phyloP scores from a whole-genome alignment of 371 early-diverging fungal genomes.

The Actinomucor elegans region DNA sequence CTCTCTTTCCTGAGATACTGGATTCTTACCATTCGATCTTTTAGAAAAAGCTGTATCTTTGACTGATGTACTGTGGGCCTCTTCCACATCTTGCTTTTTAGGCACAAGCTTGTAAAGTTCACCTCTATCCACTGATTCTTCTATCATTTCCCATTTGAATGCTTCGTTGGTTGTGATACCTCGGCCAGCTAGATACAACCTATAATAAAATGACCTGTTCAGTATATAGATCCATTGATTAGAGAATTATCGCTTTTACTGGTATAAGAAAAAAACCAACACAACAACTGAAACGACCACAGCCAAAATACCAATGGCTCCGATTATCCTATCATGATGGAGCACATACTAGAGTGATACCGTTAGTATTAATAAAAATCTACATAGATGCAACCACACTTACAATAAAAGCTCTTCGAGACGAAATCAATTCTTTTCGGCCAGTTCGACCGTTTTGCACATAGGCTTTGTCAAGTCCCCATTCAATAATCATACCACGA shows the following conservation, averaged over 20 bases:
- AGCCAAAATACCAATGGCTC: slow-evolving; percentile 64
- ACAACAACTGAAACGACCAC: slow-evolving; percentile 60
- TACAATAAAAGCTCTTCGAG: slow-evolving; percentile 46
- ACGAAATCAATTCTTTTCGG: slow-evolving; percentile 31
- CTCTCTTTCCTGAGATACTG: slow-evolving; percentile 5
- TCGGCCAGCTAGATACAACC: slow-evolving; percentile 57
- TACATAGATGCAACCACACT: neutral
- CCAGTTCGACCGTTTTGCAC: slow-evolving; percentile 38
- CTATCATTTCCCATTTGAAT: slow-evolving; percentile 74
- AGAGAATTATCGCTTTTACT: slow-evolving; percentile 33
- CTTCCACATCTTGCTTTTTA: neutral
- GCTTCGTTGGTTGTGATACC: slow-evolving; percentile 80
- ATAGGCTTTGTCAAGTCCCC: slow-evolving; percentile 50
- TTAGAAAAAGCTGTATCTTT: slow-evolving; percentile 17
- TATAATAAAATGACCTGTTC: neutral
- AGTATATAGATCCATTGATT: neutral
- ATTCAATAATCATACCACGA: slow-evolving; percentile 48
- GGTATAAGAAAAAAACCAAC: slow-evolving; percentile 61
- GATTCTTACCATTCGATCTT: slow-evolving; percentile 23
- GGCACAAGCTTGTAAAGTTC: slow-evolving; percentile 42
- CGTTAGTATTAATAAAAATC: neutral
- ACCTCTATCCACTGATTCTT: slow-evolving; percentile 64
- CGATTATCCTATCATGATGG: slow-evolving; percentile 59
- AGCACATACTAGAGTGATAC: slow-evolving; percentile 55
- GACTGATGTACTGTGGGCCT: neutral